Conservation (phyloP, 2,329 filamentous ascomycete genomes). For the Apiospora marii region DNA sequence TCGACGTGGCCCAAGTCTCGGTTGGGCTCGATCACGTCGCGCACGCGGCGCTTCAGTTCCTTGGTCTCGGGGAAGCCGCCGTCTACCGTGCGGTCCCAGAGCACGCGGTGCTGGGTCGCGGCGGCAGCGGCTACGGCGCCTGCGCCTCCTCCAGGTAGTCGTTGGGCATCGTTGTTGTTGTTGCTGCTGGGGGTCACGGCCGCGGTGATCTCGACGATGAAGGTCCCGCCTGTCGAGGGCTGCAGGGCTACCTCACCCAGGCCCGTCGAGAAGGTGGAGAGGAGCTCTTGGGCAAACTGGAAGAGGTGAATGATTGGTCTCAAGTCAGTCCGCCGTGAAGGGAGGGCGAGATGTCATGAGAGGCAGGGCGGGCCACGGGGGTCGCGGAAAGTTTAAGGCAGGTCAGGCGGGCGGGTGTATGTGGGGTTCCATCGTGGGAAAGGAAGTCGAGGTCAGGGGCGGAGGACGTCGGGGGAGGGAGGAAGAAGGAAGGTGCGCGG, state of each 20-base stretch:
- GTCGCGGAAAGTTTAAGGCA: background rate
- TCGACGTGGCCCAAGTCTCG: conserved; percentile 86
- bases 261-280: conserved; percentile 86
- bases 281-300: conserved; percentile 91
- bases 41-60: conserved; percentile 82
- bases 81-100: conserved; percentile 90
- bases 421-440: background rate
- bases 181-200: conserved; percentile 25
- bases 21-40: conserved; percentile 82
- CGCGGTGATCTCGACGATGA: conserved; percentile 72
- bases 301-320: background rate
- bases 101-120: conserved; percentile 49
- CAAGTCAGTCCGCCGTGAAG: background rate
- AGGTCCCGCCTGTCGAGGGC: conserved; percentile 84
- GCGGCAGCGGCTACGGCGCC: background rate
- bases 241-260: conserved; percentile 89
- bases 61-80: conserved; percentile 96
- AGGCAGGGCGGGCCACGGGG: background rate
- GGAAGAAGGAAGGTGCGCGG: no score
- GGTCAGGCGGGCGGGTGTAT: conserved; percentile 3
- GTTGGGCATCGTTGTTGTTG: conserved; percentile 40
- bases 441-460: background rate
- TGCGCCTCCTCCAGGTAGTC: conserved; percentile 15
- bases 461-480: background rate
- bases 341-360: background rate